Conservation (phyloP, 371 early-diverging fungal genomes). For the Batkoa obscura region DNA sequence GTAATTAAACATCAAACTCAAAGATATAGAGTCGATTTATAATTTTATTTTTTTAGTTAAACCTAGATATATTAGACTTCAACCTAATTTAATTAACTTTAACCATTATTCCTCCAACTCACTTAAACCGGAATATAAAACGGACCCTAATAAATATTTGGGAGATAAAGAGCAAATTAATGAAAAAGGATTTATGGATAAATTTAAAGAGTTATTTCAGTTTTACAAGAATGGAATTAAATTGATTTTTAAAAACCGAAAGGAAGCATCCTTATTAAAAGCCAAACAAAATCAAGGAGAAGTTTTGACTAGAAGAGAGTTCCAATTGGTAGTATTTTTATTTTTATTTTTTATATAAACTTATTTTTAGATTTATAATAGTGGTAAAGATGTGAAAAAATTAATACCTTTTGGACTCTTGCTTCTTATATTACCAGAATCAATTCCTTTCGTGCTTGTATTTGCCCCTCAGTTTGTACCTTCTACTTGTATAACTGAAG, state of each 20-base stretch:
- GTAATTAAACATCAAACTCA: too few relatives aligned
- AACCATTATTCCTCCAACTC: too few relatives aligned
- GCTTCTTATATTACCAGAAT: conserved; percentile 32
- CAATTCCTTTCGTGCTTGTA: conserved; percentile 36
- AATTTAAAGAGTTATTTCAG: conserved; percentile 14
- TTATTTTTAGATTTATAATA: conserved; percentile 19
- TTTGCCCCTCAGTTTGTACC: conserved; percentile 37
- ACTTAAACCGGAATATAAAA: too few relatives aligned
- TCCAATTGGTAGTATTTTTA: conserved; percentile 18
- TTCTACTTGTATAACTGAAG: conserved; percentile 31
- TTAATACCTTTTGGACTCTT: conserved; percentile 35
- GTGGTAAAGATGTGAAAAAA: conserved; percentile 28
- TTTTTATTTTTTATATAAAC: background rate
- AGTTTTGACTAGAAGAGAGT: conserved; percentile 24
- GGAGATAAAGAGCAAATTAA: background rate
- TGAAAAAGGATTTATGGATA: background rate
- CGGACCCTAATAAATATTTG: background rate
- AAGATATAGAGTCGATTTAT: too few relatives aligned
- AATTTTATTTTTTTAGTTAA: too few relatives aligned
- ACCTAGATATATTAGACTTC: too few relatives aligned
- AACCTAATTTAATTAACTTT: too few relatives aligned
- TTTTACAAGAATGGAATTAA: conserved; percentile 40
- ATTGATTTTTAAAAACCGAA: conserved; percentile 30
- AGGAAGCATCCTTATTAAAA: conserved; percentile 14
- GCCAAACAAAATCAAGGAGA: conserved; percentile 17